phyloP scores from a whole-genome alignment of 2,329 filamentous ascomycete species.

The Fusarium hainanense region DNA sequence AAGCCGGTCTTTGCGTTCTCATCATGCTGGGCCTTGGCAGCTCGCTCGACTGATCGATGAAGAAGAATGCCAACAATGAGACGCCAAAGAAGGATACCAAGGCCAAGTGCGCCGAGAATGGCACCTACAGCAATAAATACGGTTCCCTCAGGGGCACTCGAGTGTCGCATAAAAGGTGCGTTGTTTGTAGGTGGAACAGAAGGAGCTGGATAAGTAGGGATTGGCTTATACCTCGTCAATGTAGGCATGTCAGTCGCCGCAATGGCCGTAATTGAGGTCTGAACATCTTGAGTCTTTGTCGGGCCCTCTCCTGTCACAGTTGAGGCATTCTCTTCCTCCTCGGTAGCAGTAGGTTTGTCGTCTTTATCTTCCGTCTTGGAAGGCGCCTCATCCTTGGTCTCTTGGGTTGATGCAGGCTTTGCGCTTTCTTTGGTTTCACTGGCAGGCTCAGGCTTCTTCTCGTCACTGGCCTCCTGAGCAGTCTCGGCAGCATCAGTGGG shows the following conservation, averaged over 20 bases:
- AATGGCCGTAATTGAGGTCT: constrained; percentile 29
- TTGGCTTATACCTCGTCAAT: constrained; percentile 53
- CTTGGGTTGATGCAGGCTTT: constrained; percentile 27
- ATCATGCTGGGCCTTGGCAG: constrained; percentile 78
- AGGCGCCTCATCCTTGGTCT: constrained; percentile 24
- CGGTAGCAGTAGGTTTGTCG: constrained; percentile 21
- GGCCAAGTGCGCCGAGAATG: constrained; percentile 82
- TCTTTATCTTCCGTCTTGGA: constrained; percentile 27
- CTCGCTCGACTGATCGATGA: constrained; percentile 88
- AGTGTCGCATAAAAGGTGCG: constrained; percentile 93
- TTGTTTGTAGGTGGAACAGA: constrained; percentile 83
- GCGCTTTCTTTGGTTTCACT: constrained; percentile 23
- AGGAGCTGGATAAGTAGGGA: constrained; percentile 74
- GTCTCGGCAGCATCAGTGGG: constrained; percentile 15
- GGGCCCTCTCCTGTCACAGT: constrained; percentile 34
- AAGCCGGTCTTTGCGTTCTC: constrained; percentile 77
- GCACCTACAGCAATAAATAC: constrained; percentile 96
- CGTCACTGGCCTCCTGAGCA: constrained; percentile 7
- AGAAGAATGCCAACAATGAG: constrained; percentile 88
- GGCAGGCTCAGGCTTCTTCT: constrained; percentile 18
- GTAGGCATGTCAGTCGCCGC: constrained; percentile 52
- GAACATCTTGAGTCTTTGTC: constrained; percentile 25
- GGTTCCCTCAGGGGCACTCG: constrained; percentile 86
- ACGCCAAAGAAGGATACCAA: constrained; percentile 89
- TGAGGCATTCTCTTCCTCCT: constrained; percentile 32